Evolutionary conservation across 1,139 yeast species (phyloP), one percentile per base, ranked within the genome.

Genomic region (Blastobotrys serpentis): DNA sequence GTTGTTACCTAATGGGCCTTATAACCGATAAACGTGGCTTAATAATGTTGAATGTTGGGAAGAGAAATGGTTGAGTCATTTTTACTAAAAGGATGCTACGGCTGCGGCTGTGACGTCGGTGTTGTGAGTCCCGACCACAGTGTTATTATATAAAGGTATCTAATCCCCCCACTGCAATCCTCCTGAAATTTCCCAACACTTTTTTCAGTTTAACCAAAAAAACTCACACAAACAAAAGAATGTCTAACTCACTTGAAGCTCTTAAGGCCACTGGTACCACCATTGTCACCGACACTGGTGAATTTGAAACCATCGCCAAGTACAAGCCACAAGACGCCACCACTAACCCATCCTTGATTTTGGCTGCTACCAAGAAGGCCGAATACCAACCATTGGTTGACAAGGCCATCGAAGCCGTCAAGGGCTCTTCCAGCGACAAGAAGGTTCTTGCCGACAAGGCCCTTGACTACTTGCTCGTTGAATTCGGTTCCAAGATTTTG

Each of bases 321-420:
- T 92, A 86, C 78, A 88, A 92, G 65, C 98, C 98, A 61, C 98
- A 92, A 77, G 98, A 92, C 74, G 96, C 98, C 59, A 92, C 98
- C 67, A 92, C 99, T 71, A 92, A 92, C 78, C 98, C 99, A 61
- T 90, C 98, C 42, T 79, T 92, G 76, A 92, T 92, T 67, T 79
- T 94, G 66, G 98, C 98, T 58, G 98, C 98, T 55, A 69, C 98
- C 54, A 87, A 86, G 74, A 87, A 89, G 76, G 74, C 92, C 48
- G 90, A 85, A 66, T 92, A 92, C 75, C 84, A 96, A 57, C 78
- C 81, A 69, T 79, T 92, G 70, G 87, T 92, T 61, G 98, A 92
- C 69, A 78, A 79, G 59, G 98, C 98, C 54, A 85, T 92, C 60
- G 86, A 79, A 46, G 87, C 84, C 74, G 97, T 92, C 63, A 82